phyloP scores from a whole-genome alignment of 2,329 filamentous ascomycete genomes.

The Fusarium annulatum region DNA sequence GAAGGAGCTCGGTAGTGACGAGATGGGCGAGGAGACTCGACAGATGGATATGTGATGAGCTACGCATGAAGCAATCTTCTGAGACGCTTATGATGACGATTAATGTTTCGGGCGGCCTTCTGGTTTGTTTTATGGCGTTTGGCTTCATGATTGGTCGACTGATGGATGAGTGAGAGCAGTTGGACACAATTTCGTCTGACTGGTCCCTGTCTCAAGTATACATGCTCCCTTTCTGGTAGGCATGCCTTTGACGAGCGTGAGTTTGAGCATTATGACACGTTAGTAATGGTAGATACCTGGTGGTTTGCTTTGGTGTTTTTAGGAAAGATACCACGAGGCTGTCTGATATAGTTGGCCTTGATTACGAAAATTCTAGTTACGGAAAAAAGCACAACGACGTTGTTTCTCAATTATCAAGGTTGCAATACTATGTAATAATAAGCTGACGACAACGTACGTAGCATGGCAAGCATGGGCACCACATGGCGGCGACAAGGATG shows the following conservation, averaged over 20 bases:
- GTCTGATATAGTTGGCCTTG: constrained; percentile 2
- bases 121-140: constrained; percentile 38
- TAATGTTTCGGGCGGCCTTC: constrained; percentile 30
- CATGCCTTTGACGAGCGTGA: constrained; percentile 18
- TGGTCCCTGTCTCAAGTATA: constrained; percentile 22
- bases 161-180: constrained; percentile 2
- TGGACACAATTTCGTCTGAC: constrained; percentile 25
- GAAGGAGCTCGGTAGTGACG: constrained; percentile 77
- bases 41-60: constrained; percentile 54
- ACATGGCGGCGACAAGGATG: constrained; percentile 35
- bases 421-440: background rate
- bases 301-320: constrained; percentile 29
- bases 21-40: constrained; percentile 64
- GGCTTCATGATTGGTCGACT: constrained; percentile 13
- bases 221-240: constrained; percentile 19
- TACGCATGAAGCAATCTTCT: constrained; percentile 29
- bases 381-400: background rate
- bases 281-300: constrained; percentile 36
- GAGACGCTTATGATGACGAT: constrained; percentile 41
- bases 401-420: background rate
- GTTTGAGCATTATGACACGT: constrained; percentile 13
- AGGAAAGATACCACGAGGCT: constrained; percentile 34
- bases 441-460: constrained; percentile 19
- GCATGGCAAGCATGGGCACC: constrained; percentile 35
- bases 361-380: constrained; percentile 6